Conservation (phyloP, 2,329 filamentous ascomycete species). For the Aspergillus glaucus region DNA sequence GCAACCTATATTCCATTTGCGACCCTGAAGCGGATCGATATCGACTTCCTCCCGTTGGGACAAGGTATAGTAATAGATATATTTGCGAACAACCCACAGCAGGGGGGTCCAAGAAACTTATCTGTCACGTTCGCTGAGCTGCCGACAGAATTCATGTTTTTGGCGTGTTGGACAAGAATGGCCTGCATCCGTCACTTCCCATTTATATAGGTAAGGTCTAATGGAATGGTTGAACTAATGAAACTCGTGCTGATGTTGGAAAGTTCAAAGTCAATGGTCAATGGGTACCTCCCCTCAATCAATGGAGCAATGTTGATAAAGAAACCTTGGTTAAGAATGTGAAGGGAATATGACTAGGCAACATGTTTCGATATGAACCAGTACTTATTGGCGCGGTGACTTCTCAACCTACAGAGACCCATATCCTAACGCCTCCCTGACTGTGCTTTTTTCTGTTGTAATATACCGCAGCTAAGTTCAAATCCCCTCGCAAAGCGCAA, state of each 20-base stretch:
- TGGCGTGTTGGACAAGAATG: neutral
- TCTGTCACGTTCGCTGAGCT: neutral
- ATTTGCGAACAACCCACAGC: neutral
- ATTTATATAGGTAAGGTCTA: too few species aligned
- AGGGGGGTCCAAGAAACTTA: neutral
- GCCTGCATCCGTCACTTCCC: too few species aligned
- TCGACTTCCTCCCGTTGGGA: neutral
- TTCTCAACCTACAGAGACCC: neutral
- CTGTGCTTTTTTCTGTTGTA: too few species aligned
- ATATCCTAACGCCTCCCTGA: too few species aligned
- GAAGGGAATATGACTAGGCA: slow-evolving; percentile 9
- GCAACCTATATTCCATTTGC: slow-evolving; percentile 9
- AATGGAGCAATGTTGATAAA: slow-evolving; percentile 1
- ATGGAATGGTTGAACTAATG: too few species aligned
- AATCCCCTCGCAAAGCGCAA: too few species aligned
- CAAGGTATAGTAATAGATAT: slow-evolving; percentile 1
- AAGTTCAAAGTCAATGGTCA: neutral
- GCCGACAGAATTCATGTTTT: neutral
- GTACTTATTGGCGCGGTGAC: slow-evolving; percentile 1
- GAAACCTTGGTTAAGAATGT: slow-evolving; percentile 7
- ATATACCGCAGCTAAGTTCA: too few species aligned
- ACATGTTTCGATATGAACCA: slow-evolving; percentile 4
- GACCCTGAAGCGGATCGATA: slow-evolving; percentile 6
- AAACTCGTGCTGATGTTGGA: too few species aligned
- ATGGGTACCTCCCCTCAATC: neutral